phyloP scores from a whole-genome alignment of 179 eudicot species.

The Silene vulgaris region DNA sequence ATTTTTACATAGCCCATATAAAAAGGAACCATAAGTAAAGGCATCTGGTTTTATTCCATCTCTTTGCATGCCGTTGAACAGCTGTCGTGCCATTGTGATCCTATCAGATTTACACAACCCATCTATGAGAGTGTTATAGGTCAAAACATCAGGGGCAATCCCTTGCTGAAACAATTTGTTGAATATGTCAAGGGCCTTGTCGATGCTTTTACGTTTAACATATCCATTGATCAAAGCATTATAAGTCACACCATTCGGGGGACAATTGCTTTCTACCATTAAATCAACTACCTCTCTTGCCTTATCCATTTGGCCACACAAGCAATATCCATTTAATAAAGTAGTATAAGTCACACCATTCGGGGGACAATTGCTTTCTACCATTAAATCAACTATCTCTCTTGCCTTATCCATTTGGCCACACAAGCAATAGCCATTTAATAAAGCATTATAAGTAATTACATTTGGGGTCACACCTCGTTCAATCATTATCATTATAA shows the following conservation, averaged over 20 bases:
- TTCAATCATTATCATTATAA: not conserved
- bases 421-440: not conserved
- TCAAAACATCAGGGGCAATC: not conserved
- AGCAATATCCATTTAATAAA: not conserved
- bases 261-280: too few species aligned
- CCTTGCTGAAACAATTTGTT: not conserved
- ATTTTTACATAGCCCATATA: not conserved
- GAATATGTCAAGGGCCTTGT: not conserved
- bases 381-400: too few species aligned
- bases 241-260: too few species aligned
- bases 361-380: too few species aligned
- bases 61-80: not conserved
- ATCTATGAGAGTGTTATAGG: not conserved
- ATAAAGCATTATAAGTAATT: not conserved
- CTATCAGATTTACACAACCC: not conserved
- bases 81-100: not conserved
- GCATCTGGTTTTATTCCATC: not conserved
- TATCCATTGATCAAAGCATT: slow-evolving; percentile 4
- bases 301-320: not conserved
- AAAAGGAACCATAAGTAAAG: not conserved
- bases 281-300: not conserved
- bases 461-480: not conserved
- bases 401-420: slow-evolving; percentile 2
- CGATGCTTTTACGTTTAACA: not conserved
- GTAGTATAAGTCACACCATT: too few species aligned